These are phyloP conservation scores for Claviceps quebecensis DNA, from an alignment of 2,329 filamentous ascomycete genomes.

Conservation along the genomic window DNA sequence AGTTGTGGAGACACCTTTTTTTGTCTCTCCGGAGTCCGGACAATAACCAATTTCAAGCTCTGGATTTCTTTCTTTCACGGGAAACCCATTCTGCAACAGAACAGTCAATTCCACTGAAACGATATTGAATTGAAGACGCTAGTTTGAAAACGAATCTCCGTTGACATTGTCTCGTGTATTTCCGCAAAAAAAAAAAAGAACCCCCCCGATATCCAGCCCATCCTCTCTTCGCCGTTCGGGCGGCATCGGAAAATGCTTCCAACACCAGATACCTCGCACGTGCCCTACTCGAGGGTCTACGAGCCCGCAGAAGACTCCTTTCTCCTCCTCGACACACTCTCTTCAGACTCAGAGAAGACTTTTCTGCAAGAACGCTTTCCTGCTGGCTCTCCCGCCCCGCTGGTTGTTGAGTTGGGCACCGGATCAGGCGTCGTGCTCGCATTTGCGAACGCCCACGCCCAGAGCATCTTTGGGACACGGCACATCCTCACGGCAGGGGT, in stretches of 20 bases:
- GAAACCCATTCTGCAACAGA: too few species aligned
- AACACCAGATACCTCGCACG: conserved; percentile 85
- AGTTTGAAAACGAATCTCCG: too few species aligned
- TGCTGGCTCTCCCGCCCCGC: conserved; percentile 31
- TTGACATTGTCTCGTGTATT: too few species aligned
- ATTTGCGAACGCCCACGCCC: conserved; percentile 67
- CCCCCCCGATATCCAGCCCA: not conserved
- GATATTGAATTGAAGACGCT: too few species aligned
- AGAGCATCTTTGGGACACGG: conserved; percentile 55
- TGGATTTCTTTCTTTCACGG: too few species aligned
- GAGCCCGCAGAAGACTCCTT: conserved; percentile 95
- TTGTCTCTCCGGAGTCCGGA: too few species aligned
- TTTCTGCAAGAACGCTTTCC: conserved; percentile 56
- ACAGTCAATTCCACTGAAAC: too few species aligned
- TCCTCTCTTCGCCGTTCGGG: not conserved
- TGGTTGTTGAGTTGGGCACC: conserved; percentile 76
- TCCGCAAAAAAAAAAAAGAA: not conserved
- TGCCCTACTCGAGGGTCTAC: conserved; percentile 78
- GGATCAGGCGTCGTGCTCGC: conserved; percentile 90
- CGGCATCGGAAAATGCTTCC: conserved; percentile 53
- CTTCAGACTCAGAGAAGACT: conserved; percentile 49
- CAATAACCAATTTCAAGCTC: too few species aligned
- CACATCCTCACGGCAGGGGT: conserved; percentile 60
- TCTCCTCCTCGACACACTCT: conserved; percentile 82
- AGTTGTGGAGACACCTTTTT: too few species aligned